Percentiles rank a stretch among this genome's conserved stretches.
Evolutionary conservation across 1,284 basidiomycete genomes (phyloP).

Genomic region (Ganoderma lucidum): DNA sequence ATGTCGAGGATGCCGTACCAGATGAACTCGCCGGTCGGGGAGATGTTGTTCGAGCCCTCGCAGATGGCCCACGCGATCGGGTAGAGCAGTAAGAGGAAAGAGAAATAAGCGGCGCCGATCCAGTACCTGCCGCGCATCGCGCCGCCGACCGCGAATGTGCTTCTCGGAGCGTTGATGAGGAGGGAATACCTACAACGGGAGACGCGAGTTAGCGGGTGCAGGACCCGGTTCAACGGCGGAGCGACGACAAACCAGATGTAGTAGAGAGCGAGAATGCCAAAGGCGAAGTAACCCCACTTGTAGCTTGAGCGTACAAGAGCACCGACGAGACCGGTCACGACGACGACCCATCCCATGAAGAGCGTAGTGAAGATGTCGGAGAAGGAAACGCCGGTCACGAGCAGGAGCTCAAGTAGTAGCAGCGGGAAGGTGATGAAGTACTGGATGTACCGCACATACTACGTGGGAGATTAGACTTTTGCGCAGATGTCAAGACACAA

Average conservation of each 20-base stretch:
- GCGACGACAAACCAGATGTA: constrained; percentile 51
- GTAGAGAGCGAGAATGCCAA: constrained; percentile 55
- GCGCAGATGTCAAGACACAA: too few relatives aligned
- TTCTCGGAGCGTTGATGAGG: constrained; percentile 40
- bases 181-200: constrained; percentile 40
- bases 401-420: constrained; percentile 58
- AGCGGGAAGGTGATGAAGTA: constrained; percentile 67
- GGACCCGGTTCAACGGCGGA: too few relatives aligned
- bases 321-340: constrained; percentile 60
- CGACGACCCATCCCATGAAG: constrained; percentile 61
- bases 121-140: constrained; percentile 52
- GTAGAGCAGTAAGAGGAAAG: constrained; percentile 62
- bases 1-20: constrained; percentile 71
- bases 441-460: constrained; percentile 63
- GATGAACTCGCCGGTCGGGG: constrained; percentile 53
- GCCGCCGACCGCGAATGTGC: constrained; percentile 46
- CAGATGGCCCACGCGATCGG: constrained; percentile 55
- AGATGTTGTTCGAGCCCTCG: constrained; percentile 57
- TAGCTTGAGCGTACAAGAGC: constrained; percentile 56
- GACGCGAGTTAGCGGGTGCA: constrained; percentile 1
- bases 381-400: constrained; percentile 60
- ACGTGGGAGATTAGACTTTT: neutral
- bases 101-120: constrained; percentile 50
- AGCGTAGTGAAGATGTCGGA: constrained; percentile 59
- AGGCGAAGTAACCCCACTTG: constrained; percentile 60